Percentiles rank a stretch among this genome's conserved stretches.
Conservation (phyloP, 2,329 filamentous ascomycete species). For the Helotiales sp. region DNA sequence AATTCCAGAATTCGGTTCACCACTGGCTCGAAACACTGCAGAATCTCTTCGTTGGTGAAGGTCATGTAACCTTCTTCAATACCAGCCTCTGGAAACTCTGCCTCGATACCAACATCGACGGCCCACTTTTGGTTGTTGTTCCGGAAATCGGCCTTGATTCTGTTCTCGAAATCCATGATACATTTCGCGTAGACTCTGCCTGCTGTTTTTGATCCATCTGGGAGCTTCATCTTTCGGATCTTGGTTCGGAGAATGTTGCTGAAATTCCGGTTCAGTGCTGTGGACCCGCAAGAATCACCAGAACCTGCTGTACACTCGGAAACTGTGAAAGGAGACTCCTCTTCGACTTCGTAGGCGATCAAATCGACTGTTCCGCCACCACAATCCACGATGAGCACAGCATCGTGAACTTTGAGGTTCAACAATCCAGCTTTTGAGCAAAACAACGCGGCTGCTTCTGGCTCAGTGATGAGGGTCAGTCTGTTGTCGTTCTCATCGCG, state of each 20-base stretch:
- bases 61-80: conserved; percentile 99
- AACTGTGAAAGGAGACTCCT: conserved; percentile 95
- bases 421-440: conserved; percentile 96
- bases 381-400: conserved; percentile 97
- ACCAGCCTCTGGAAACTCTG: conserved; percentile 94
- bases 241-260: conserved; percentile 97
- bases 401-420: conserved; percentile 97
- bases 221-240: conserved; percentile 98
- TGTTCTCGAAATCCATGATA: conserved; percentile 99
- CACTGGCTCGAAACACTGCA: conserved; percentile 98
- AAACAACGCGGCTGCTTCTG: conserved; percentile 95
- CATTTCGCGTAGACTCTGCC: conserved; percentile 98
- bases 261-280: conserved; percentile 95
- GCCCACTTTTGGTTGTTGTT: conserved; percentile 99
- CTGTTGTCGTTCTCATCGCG: conserved; percentile 98
- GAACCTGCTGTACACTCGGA: conserved; percentile 97
- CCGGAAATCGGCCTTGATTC: conserved; percentile 99
- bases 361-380: conserved; percentile 98
- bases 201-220: conserved; percentile 95
- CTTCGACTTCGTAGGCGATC: conserved; percentile 98
- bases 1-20: conserved; percentile 96
- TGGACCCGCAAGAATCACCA: conserved; percentile 97
- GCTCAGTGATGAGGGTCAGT: conserved; percentile 91
- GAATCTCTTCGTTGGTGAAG: conserved; percentile 98
- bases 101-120: conserved; percentile 97